A percentile compares a stretch with the other conserved stretches of the same genome.
phyloP scores from a whole-genome alignment of 371 early-diverging fungal genomes.

The Conidiobolus coronatus region DNA sequence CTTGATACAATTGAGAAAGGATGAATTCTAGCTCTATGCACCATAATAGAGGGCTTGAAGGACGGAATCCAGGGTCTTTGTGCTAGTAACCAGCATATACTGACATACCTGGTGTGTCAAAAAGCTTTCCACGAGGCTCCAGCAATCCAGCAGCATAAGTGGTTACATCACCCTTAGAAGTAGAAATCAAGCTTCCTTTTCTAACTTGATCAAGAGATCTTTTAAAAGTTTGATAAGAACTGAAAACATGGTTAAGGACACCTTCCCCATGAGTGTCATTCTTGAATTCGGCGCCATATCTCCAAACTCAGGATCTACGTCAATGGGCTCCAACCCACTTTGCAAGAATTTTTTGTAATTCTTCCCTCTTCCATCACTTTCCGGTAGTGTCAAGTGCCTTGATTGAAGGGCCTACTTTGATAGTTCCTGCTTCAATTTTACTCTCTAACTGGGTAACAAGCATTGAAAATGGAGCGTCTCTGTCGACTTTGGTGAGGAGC shows the following conservation, averaged over 20 bases:
- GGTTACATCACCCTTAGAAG: slow-evolving; percentile 33
- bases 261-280: slow-evolving; percentile 40
- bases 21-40: too few relatives aligned
- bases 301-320: slow-evolving; percentile 32
- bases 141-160: slow-evolving; percentile 39
- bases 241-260: slow-evolving; percentile 44
- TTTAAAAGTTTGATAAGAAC: slow-evolving; percentile 33
- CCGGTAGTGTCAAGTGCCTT: slow-evolving; percentile 32
- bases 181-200: slow-evolving; percentile 43
- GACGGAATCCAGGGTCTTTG: too few relatives aligned
- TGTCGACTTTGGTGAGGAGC: slow-evolving; percentile 50
- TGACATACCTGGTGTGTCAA: slow-evolving; percentile 35
- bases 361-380: slow-evolving; percentile 27
- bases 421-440: slow-evolving; percentile 31
- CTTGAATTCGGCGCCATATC: slow-evolving; percentile 59
- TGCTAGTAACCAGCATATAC: slow-evolving; percentile 57
- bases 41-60: too few relatives aligned
- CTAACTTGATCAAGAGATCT: slow-evolving; percentile 38
- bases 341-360: slow-evolving; percentile 43
- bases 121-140: slow-evolving; percentile 50
- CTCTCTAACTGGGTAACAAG: slow-evolving; percentile 59
- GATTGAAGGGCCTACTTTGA: slow-evolving; percentile 40
- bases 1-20: too few relatives aligned
- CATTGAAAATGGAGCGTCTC: slow-evolving; percentile 50
- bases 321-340: slow-evolving; percentile 43